Evolutionary conservation across 192 early-diverging fungal species (phyloP).

Genomic region (Dispira simplex): DNA sequence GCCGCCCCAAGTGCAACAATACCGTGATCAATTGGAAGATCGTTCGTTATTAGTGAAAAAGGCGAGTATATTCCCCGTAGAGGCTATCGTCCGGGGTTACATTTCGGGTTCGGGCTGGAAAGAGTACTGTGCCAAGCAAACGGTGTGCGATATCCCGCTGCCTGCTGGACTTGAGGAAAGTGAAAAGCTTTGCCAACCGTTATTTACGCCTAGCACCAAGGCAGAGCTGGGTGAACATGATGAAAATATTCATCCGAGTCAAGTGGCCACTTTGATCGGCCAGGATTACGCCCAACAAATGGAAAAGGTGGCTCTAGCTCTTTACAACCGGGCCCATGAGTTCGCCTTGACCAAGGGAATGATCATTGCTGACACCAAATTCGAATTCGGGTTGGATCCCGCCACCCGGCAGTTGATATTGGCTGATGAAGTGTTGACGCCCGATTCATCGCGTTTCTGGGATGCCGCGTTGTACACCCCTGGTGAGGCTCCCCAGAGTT

Average conservation of each 20-base stretch:
- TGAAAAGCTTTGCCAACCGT: conserved; percentile 57
- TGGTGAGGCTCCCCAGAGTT: conserved; percentile 68
- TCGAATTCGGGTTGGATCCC: conserved; percentile 94
- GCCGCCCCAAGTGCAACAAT: conserved; percentile 75
- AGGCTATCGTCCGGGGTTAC: conserved; percentile 97
- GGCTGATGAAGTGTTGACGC: conserved; percentile 94
- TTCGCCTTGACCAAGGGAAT: conserved; percentile 76
- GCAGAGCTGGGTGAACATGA: conserved; percentile 97
- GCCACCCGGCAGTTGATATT: conserved; percentile 37
- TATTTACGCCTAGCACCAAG: conserved; percentile 98
- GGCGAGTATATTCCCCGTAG: conserved; percentile 82
- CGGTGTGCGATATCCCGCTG: conserved; percentile 84
- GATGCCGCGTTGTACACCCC: conserved; percentile 61
- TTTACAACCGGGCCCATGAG: conserved; percentile 74
- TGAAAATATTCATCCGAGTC: conserved; percentile 94
- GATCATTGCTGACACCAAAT: conserved; percentile 99
- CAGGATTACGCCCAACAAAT: conserved; percentile 59
- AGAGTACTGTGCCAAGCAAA: conserved; percentile 86
- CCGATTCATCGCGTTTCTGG: conserved; percentile 99
- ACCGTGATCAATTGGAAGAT: conserved; percentile 74
- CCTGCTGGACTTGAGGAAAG: conserved; percentile 69
- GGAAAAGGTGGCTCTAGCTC: conserved; percentile 46
- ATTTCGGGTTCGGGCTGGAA: conserved; percentile 93
- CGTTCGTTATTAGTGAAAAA: conserved; percentile 87
- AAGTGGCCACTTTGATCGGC: conserved; percentile 76